Conservation (phyloP, 495 filamentous ascomycete genomes). For the Penicillium samsonianum region DNA sequence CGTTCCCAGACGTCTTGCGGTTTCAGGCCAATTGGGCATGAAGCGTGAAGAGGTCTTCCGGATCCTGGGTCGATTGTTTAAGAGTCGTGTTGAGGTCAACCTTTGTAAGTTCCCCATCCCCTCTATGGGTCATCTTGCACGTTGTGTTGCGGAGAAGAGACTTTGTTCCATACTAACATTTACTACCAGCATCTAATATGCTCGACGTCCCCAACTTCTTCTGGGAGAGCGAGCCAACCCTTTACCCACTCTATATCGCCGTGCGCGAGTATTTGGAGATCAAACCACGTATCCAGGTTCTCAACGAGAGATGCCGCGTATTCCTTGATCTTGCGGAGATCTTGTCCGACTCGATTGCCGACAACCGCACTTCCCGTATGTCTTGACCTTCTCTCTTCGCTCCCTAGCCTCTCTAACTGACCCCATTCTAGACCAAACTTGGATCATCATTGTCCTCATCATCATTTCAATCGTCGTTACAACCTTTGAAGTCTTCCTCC, state of each 20-base stretch:
- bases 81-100: conserved; percentile 94
- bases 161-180: conserved; percentile 7
- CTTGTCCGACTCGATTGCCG: conserved; percentile 84
- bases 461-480: conserved; percentile 88
- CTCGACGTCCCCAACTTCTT: conserved; percentile 98
- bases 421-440: conserved; percentile 64
- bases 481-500: conserved; percentile 80
- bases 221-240: conserved; percentile 94
- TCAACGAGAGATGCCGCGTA: conserved; percentile 95
- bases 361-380: conserved; percentile 84
- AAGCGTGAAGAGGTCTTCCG: conserved; percentile 87
- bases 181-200: conserved; percentile 85
- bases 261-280: conserved; percentile 98
- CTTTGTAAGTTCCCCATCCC: conserved; percentile 67
- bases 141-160: not conserved
- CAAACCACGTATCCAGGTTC: conserved; percentile 86
- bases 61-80: conserved; percentile 88
- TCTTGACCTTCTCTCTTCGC: not conserved
- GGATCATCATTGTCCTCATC: conserved; percentile 97
- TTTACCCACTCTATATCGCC: conserved; percentile 91
- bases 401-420: conserved; percentile 1
- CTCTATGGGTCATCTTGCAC: not conserved
- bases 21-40: conserved; percentile 91
- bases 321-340: conserved; percentile 98
- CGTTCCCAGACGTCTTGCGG: conserved; percentile 81